phyloP scores from a whole-genome alignment of 2,329 filamentous ascomycete genomes.

The Aspergillus viridinutans region DNA sequence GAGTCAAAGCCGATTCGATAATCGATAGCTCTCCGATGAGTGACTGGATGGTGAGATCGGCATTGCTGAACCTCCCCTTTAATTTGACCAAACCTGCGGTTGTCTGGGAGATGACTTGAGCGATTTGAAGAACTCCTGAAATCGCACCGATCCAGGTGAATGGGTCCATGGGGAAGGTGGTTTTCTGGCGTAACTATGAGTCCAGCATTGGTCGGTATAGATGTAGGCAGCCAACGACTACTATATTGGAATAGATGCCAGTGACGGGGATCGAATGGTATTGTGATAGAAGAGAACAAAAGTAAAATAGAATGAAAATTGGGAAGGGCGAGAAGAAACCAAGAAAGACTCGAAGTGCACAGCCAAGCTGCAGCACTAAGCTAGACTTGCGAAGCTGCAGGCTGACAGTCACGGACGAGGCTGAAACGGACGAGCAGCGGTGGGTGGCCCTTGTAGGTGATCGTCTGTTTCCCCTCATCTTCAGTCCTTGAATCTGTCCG shows the following conservation, averaged over 20 bases:
- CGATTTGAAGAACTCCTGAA: slow-evolving; percentile 31
- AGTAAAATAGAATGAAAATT: neutral
- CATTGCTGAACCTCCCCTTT: slow-evolving; percentile 32
- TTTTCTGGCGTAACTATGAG: neutral
- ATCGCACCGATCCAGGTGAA: slow-evolving; percentile 31
- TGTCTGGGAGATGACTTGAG: slow-evolving; percentile 31
- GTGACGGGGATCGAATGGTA: neutral
- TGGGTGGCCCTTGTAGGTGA: neutral
- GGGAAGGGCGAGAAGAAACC: neutral
- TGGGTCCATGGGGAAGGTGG: slow-evolving; percentile 28
- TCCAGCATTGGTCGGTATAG: neutral
- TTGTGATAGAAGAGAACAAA: neutral
- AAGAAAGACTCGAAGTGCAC: neutral
- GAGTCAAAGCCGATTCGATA: slow-evolving; percentile 34
- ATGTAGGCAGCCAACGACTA: neutral
- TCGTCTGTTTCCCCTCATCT: neutral
- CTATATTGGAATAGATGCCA: neutral
- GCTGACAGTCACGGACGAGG: neutral
- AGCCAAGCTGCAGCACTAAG: neutral
- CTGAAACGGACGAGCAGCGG: neutral
- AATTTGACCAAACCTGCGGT: slow-evolving; percentile 30
- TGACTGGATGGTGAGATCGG: slow-evolving; percentile 35
- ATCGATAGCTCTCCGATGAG: slow-evolving; percentile 34
- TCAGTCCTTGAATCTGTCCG: neutral
- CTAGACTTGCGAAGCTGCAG: neutral